phyloP scores from a whole-genome alignment of 495 filamentous ascomycete genomes.

The Penicillium parvum region DNA sequence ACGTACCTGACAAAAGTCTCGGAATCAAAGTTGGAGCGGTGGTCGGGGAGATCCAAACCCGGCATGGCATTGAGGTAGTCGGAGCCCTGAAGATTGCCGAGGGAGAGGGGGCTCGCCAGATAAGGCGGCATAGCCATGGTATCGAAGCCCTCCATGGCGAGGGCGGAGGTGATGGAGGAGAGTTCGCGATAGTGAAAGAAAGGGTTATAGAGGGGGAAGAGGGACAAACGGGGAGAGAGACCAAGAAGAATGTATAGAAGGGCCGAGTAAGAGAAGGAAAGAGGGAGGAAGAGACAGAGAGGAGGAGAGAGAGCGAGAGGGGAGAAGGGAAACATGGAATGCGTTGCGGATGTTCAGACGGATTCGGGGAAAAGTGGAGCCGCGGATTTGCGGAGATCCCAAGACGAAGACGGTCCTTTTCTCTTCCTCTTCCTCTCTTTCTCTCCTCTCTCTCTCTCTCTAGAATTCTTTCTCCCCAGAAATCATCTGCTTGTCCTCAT shows the following conservation, averaged over 20 bases:
- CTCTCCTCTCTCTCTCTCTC: neutral
- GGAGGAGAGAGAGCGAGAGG: slow-evolving; percentile 10
- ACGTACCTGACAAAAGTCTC: slow-evolving; percentile 57
- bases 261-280: slow-evolving; percentile 3
- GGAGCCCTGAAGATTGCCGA: slow-evolving; percentile 46
- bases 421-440: neutral
- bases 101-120: slow-evolving; percentile 50
- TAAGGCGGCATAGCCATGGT: slow-evolving; percentile 59
- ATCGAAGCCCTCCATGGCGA: slow-evolving; percentile 61
- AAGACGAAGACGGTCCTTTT: slow-evolving; percentile 15
- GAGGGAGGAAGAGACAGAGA: slow-evolving; percentile 11
- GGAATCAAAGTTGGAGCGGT: slow-evolving; percentile 53
- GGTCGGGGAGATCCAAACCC: slow-evolving; percentile 52
- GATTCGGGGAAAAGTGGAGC: slow-evolving; percentile 36
- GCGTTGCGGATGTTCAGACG: slow-evolving; percentile 20
- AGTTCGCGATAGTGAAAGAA: too few species aligned
- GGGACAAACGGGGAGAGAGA: neutral
- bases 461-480: neutral
- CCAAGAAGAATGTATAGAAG: slow-evolving; percentile 12
- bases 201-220: neutral
- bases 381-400: slow-evolving; percentile 28
- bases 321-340: slow-evolving; percentile 12
- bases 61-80: slow-evolving; percentile 53
- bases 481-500: neutral
- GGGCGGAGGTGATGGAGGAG: slow-evolving; percentile 9